phyloP scores from a whole-genome alignment of 805 yeast species.

The Yarrowia porcina region DNA sequence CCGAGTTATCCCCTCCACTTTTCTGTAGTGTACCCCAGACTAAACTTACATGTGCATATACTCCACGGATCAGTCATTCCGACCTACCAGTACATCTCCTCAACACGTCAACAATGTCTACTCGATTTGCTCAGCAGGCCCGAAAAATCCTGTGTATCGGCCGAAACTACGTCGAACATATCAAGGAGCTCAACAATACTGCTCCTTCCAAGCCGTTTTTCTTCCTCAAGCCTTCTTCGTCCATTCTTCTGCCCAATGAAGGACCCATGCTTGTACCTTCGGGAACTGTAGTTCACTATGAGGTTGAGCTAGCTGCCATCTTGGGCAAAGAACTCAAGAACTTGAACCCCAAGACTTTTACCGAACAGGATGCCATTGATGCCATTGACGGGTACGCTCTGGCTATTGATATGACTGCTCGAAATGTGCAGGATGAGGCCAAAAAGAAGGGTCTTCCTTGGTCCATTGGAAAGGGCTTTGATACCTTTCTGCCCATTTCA shows the following conservation, averaged over 20 bases:
- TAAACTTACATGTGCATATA: not conserved
- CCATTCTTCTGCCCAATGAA: conserved; percentile 59
- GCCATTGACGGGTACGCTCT: conserved; percentile 83
- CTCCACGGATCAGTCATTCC: not conserved
- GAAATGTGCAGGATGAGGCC: conserved; percentile 94
- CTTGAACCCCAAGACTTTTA: conserved; percentile 53
- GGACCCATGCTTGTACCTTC: conserved; percentile 84
- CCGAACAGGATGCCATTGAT: conserved; percentile 65
- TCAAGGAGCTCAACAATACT: conserved; percentile 78
- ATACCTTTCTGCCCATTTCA: conserved; percentile 90
- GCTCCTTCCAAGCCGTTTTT: conserved; percentile 86
- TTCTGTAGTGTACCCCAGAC: not conserved
- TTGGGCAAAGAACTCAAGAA: conserved; percentile 63
- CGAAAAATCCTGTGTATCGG: conserved; percentile 88
- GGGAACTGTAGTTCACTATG: conserved; percentile 82
- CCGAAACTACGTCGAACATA: conserved; percentile 95
- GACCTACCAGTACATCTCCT: not conserved
- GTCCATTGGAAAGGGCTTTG: conserved; percentile 95
- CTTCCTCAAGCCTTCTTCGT: conserved; percentile 84
- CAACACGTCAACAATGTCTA: conserved; percentile 11
- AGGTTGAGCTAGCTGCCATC: conserved; percentile 83
- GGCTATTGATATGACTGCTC: conserved; percentile 90
- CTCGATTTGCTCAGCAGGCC: conserved; percentile 28
- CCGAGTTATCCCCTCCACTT: not conserved
- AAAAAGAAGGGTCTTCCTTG: conserved; percentile 94